phyloP scores from a whole-genome alignment of 177 flowering plant genomes.

The Vitis hybrid region DNA sequence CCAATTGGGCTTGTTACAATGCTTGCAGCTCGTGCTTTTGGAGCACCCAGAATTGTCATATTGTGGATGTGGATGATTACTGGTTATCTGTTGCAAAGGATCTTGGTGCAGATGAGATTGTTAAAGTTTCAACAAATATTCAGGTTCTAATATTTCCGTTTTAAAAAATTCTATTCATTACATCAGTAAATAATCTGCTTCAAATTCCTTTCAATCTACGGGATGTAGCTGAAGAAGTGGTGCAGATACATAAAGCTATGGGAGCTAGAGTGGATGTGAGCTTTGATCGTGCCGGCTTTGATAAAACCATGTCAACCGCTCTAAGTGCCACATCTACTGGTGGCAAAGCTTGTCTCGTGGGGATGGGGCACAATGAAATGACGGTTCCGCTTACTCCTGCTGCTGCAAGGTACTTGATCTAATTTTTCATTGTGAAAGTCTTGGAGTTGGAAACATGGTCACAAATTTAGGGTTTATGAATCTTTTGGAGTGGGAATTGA shows the following conservation, averaged over 20 bases:
- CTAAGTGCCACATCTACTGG: constrained; percentile 75
- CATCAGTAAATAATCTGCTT: not conserved
- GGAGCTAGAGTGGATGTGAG: constrained; percentile 65
- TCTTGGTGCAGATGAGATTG: constrained; percentile 74
- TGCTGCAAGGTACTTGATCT: constrained; percentile 67
- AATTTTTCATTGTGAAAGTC: not conserved
- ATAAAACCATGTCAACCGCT: constrained; percentile 91
- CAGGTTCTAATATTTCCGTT: constrained; percentile 37
- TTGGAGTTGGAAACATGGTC: no score
- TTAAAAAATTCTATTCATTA: not conserved
- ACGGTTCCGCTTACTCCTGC: constrained; percentile 93
- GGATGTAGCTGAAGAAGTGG: constrained; percentile 70
- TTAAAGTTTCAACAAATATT: constrained; percentile 69
- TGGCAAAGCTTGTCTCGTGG: constrained; percentile 95
- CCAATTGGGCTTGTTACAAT: no score
- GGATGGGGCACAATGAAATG: constrained; percentile 84
- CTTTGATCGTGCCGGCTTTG: constrained; percentile 89
- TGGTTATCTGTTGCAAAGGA: constrained; percentile 86
- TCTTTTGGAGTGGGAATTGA: no score
- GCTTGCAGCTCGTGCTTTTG: no score
- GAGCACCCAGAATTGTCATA: no score
- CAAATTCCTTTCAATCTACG: constrained; percentile 24
- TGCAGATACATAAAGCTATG: constrained; percentile 63
- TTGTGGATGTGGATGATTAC: constrained; percentile 36
- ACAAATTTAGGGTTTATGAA: no score